Base-by-base conservation (phyloP, 352 stramenopile genomes). In the Phytophthora niederhauseri region DNA sequence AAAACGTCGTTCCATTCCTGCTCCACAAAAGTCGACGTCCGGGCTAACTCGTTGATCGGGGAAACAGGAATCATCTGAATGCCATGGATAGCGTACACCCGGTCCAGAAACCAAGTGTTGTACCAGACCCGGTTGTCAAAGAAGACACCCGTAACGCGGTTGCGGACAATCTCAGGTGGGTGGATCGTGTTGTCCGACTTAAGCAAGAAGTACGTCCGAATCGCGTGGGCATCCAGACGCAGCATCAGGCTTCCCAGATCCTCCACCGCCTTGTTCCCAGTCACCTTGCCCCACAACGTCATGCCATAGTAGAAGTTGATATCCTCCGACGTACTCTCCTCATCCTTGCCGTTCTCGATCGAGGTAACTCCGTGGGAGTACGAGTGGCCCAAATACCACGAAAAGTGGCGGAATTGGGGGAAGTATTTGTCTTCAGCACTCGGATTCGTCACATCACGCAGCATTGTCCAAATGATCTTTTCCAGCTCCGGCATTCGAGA, bases 261-360 rank as follows among this genome's bases (percentile, higher is more conserved):
- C 64, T 87, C 80, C 11, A 91, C 72, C 3, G 64, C 67, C 60
- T 78, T 72, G 62, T 88, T 77, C 4, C 70, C 78, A 5, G 70
- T 84, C 11, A 80, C 78, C 41, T 78, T 60, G 6, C 83, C 81
- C 75, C 78, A 91, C 22, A 91, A 60, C 63, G 76, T 85, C 81
- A 91, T 89, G 36, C 75, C 83, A 65, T 91, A 91, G 58, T 74
- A 76, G 38, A 91, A 89, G 67, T 91, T 91, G 64, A 89, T 83
- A 49, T 91, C 83, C 45, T 91, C 83, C 0, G 79, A 89, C 19
- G 81, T 84, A 8, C 72, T 85, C 59, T 91, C 82, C 36, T 87
- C 76, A 45, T 91, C 82, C 66, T 91, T 91, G 50, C 80, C 82
- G 55, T 87, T 80, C 8, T 69, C 70, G 12, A 88, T 62, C 9